phyloP scores from a whole-genome alignment of 225 moss, liverwort and hornwort species.

The Straminergon stramineum region DNA sequence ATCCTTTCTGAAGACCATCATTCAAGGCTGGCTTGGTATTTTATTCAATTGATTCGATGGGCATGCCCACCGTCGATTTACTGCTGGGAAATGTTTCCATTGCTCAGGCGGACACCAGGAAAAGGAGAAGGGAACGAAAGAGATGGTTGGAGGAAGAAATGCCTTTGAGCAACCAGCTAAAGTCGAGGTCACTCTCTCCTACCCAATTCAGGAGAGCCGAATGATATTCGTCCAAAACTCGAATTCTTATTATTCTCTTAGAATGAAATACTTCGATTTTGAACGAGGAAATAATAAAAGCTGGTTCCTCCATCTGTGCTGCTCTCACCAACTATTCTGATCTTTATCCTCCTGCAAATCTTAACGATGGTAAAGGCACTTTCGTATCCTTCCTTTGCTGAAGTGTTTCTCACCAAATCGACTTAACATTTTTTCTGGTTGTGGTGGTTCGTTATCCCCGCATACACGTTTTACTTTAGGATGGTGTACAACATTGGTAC shows the following conservation, averaged over 20 bases:
- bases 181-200: constrained; percentile 18
- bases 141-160: constrained; percentile 12
- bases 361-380: background rate
- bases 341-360: background rate
- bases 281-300: background rate
- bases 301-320: background rate
- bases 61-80: background rate
- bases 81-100: background rate
- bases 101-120: constrained; percentile 15
- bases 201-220: constrained; percentile 1
- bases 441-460: background rate
- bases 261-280: background rate
- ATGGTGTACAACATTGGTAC: background rate
- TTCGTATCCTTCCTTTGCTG: background rate
- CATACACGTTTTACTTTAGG: background rate
- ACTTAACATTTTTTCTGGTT: background rate
- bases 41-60: background rate
- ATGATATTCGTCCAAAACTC: background rate
- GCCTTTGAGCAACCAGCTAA: background rate
- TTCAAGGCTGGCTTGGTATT: background rate
- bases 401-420: background rate
- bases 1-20: background rate
- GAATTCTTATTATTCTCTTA: background rate
- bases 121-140: constrained; percentile 24
- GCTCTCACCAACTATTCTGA: background rate